Base-by-base conservation (phyloP, 2,329 filamentous ascomycete species). In the Zymoseptoria passerinii region DNA sequence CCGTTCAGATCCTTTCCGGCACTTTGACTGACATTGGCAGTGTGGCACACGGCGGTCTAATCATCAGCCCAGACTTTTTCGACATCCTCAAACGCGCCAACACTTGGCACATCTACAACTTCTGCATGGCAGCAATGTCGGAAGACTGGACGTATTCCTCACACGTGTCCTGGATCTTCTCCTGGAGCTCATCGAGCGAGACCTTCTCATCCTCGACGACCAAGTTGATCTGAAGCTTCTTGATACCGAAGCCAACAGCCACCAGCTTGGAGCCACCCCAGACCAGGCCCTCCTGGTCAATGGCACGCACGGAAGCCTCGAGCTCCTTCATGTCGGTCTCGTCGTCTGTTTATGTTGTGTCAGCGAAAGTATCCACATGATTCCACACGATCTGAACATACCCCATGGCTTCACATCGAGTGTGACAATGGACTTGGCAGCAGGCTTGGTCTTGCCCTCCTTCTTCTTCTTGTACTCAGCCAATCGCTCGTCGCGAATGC, bases 321-420 rank as follows among this genome's bases (percentile, higher is more conserved):
- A 99, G 81, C 70, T 83, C 84, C 68, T 79, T 82, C 85, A 97
- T 91, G 78, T 94, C 82, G 70, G 92, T 96, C 86, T 95, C 91
- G 71, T 96, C 91, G 78, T 96, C 90, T 55, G 27, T 10, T 8
- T 10, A 27, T 8, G 18, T n/a, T n/a, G 23, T 28, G 23, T 52
- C 18, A 52, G 50, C 23, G 28, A 28, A 28, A 6, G n/a, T 28
- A 28, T 28, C 16, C 50, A 28, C 8, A n/a, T 29, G 23, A 90
- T 78, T 50, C 20, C 19, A 28, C n/a, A 10, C 27, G 48, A 35
- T 13, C 23, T 23, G 63, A 61, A 81, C 89, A 69, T 88, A 96
- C 92, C 94, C 92, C 94, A 97, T 72, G 94, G 94, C 86, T 99
- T 99, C 68, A 99, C 89, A 72, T 97, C 92, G 68, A 99, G 71